Percentiles rank a stretch among this genome's conserved stretches.
Conservation (phyloP, 345 rosid genomes). For the Corymbia maculata region DNA sequence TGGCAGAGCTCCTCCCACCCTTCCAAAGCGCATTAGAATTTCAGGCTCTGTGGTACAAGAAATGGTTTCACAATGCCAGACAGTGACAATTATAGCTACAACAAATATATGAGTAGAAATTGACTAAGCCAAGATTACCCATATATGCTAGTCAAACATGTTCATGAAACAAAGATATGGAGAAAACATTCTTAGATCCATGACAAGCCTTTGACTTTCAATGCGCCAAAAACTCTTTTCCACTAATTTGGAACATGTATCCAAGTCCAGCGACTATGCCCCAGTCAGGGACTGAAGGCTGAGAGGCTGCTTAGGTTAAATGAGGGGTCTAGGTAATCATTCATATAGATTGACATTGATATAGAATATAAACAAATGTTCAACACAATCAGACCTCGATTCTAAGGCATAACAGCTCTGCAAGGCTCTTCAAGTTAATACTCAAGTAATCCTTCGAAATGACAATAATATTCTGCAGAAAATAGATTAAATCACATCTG, state of each 20-base stretch:
- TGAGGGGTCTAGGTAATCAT: not conserved
- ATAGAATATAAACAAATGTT: not conserved
- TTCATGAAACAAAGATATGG: too few species aligned
- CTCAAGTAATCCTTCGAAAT: slow-evolving; percentile 83
- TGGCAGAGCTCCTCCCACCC: not conserved
- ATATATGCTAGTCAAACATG: not conserved
- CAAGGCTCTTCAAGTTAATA: slow-evolving; percentile 75
- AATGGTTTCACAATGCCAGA: too few species aligned
- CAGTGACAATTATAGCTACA: not conserved
- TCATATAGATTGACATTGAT: not conserved
- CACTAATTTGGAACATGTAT: too few species aligned
- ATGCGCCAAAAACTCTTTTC: accelerated
- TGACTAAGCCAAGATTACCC: not conserved
- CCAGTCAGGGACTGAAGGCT: not conserved
- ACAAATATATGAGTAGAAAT: not conserved
- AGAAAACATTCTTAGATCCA: not conserved
- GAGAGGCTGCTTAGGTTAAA: not conserved
- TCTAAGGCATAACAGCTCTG: slow-evolving; percentile 70
- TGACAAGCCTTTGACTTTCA: not conserved
- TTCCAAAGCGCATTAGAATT: not conserved
- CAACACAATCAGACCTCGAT: slow-evolving; percentile 27
- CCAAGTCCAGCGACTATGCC: not conserved
- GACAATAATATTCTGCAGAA: slow-evolving; percentile 78
- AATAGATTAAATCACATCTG: not conserved
- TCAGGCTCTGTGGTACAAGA: not conserved